phyloP scores from a whole-genome alignment of 495 filamentous ascomycete species.

The Penicillium coffeae region DNA sequence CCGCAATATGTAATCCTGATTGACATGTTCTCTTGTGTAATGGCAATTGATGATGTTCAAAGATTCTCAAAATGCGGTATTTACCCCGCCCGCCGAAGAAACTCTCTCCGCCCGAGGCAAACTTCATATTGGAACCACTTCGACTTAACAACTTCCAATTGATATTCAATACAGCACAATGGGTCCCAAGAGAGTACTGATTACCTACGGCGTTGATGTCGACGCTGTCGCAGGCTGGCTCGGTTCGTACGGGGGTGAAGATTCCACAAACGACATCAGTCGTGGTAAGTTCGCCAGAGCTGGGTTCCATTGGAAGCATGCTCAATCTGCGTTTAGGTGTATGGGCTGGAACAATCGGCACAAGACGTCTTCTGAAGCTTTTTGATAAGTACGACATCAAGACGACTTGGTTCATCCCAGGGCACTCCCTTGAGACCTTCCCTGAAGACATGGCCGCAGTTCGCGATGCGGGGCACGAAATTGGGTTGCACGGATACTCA shows the following conservation, averaged over 20 bases:
- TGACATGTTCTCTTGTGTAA: no score
- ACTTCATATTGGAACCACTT: background rate
- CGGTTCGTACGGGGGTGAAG: constrained; percentile 65
- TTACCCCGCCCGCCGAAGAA: background rate
- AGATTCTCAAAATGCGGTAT: background rate
- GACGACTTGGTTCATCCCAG: constrained; percentile 79
- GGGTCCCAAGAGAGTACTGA: constrained; percentile 50
- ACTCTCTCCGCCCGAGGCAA: background rate
- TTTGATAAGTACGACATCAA: constrained; percentile 79
- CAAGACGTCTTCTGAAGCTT: constrained; percentile 64
- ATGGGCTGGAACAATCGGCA: constrained; percentile 69
- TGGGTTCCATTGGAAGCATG: background rate
- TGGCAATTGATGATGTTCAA: no score
- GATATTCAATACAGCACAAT: constrained; percentile 8
- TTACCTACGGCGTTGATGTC: constrained; percentile 56
- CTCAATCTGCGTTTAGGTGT: constrained; percentile 40
- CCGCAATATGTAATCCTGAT: background rate
- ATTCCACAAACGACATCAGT: constrained; percentile 62
- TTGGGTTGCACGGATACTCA: constrained; percentile 69
- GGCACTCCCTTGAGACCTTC: constrained; percentile 74
- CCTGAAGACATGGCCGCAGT: constrained; percentile 70
- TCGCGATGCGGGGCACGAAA: constrained; percentile 73
- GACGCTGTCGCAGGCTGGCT: constrained; percentile 72
- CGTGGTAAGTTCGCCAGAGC: constrained; percentile 35
- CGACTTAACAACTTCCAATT: background rate